Base-by-base conservation (phyloP, 345 rosid genomes). In the Gossypioides kirkii region DNA sequence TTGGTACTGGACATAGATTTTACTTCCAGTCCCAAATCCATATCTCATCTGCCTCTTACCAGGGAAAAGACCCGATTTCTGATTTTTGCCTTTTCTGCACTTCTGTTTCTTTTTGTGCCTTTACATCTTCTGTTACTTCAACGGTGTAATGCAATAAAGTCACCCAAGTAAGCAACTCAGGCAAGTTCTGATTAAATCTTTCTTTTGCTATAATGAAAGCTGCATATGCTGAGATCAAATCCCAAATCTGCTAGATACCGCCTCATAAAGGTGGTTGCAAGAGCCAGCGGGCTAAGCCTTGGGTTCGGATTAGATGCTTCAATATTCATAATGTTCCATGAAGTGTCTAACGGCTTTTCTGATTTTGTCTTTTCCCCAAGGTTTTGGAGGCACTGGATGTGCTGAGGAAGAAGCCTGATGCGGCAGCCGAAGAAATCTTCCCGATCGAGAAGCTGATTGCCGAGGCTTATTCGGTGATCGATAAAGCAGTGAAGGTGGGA, bases 381-480 rank as follows among this genome's bases (percentile, higher is more conserved):
- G 99, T 86, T 70, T 72, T 95, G 89, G 92, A 85, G 83, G 88
- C 88, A 58, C 79, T 90, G 23, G 94, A 88, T 65, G 87, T 75
- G 73, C 87, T 92, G 69, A 92, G 65, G 87, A 95, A 90, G 85
- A 95, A 92, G 81, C n/a, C 85, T 8, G 92, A 86, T 36, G 98
- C 98, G 2, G 88, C 87, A 81, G 68, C 86, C 1, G 96, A 88
- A 71, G 96, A 95, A 71, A 89, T 95, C 58, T 64, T 88, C 16
- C 70, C 86, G 8, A 76, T 95, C 2, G 98, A 95, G 82, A 89
- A 87, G 67, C 87, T 92, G 25, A 92, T 94, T 52, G 97, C 87
- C 10, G 97, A 92, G 83, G 95, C 97, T 10, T 94, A 92, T 74
- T 89, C 93, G 4, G 92, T 79, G 17, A 92, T 92, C 1, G 98